Evolutionary conservation across 176 grass and related monocot species (phyloP).

Genomic region (Phragmites australis): DNA sequence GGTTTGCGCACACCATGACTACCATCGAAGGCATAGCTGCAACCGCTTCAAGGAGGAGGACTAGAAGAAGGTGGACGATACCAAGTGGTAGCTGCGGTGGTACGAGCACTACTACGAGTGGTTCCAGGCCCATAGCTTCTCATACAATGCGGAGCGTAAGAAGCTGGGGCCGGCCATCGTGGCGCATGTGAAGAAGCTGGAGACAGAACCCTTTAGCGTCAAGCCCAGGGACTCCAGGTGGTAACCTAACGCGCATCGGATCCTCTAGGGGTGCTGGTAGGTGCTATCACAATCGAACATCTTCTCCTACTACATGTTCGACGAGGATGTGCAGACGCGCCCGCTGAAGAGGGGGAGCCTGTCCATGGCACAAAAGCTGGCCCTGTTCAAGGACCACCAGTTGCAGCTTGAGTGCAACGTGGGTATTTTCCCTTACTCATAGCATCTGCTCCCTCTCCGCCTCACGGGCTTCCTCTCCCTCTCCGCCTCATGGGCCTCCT

Average conservation of each 20-base stretch:
- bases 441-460: too few relatives aligned
- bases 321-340: not conserved
- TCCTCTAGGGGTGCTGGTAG: constrained; percentile 36
- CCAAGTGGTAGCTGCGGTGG: not conserved
- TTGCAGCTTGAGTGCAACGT: too few relatives aligned
- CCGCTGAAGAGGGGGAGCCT: not conserved
- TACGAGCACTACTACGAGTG: constrained; percentile 51
- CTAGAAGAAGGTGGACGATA: constrained; percentile 35
- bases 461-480: too few relatives aligned
- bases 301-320: constrained; percentile 69
- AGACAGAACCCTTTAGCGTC: not conserved
- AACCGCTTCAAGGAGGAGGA: constrained; percentile 36
- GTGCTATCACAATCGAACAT: constrained; percentile 45
- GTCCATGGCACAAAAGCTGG: constrained; percentile 25
- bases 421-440: too few relatives aligned
- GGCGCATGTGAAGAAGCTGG: not conserved
- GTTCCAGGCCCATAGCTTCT: constrained; percentile 35
- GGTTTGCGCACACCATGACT: not conserved
- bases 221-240: not conserved
- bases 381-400: constrained; percentile 61
- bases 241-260: constrained; percentile 19
- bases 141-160: constrained; percentile 27
- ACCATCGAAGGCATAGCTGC: constrained; percentile 40
- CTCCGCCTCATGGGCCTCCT: too few relatives aligned
- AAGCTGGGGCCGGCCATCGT: constrained; percentile 7